Percentiles rank a stretch among this genome's conserved stretches.
Evolutionary conservation across 2,329 filamentous ascomycete species (phyloP).

Genomic region (Fusarium luffae): DNA sequence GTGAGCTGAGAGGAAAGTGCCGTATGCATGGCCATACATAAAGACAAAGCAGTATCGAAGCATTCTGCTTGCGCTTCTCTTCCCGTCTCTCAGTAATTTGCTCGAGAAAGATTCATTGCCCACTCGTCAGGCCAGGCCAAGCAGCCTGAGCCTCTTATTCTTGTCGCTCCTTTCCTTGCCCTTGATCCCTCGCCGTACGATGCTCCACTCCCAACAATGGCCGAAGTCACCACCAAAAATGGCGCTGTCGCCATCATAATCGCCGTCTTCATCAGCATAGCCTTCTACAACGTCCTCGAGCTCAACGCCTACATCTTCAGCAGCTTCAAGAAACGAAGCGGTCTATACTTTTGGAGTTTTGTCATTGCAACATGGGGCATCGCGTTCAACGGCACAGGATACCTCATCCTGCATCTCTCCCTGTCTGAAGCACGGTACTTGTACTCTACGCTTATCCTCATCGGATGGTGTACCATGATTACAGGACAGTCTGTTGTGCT

Average conservation of each 20-base stretch:
- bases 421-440: constrained; percentile 21
- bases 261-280: constrained; percentile 42
- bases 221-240: constrained; percentile 19
- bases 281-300: constrained; percentile 50
- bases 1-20: neutral
- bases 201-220: constrained; percentile 9
- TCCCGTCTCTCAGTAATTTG: neutral
- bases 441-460: constrained; percentile 45
- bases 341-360: constrained; percentile 55
- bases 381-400: constrained; percentile 55
- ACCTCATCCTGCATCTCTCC: constrained; percentile 55
- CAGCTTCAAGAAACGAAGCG: constrained; percentile 48
- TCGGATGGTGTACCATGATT: constrained; percentile 61
- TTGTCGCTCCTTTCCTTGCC: neutral
- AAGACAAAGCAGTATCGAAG: neutral
- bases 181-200: neutral
- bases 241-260: constrained; percentile 36
- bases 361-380: constrained; percentile 50
- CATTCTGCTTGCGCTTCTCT: neutral
- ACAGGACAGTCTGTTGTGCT: constrained; percentile 71
- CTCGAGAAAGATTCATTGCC: too few species aligned
- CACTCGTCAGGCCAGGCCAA: neutral
- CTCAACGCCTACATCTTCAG: constrained; percentile 48
- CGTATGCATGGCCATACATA: neutral
- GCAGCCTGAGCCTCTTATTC: neutral